Base-by-base conservation (phyloP, 2,329 filamentous ascomycete genomes). In the Gremmenia infestans region DNA sequence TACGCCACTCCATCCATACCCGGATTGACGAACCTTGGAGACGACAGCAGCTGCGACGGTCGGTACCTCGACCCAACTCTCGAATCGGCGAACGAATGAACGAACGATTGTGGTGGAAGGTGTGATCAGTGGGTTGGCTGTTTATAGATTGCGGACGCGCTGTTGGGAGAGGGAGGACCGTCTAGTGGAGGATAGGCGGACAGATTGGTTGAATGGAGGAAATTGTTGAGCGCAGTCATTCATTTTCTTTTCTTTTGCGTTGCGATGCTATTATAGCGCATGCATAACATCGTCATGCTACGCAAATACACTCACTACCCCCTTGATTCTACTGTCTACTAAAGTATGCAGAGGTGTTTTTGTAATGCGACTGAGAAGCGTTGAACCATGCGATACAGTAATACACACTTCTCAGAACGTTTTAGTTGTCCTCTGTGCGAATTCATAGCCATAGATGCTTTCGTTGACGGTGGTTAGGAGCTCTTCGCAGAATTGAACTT, bases 41-140 rank as follows among this genome's bases (percentile, higher is more conserved):
- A 52, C 49, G 36, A 56, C 43, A 19, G 35, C 47, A 42, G 51
- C 47, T 56, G 39, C 48, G 36, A 42, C 48, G 35, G 36, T 36
- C 28, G 19, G 36, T n/a, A 19, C 23, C 14, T 35, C 47, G 15
- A 49, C 22, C 22, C 25, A 25, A 49, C 9, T n/a, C 17, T 40
- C 37, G 17, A 40, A 40, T 40, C 37, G 37, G 8, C 12, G 37
- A 17, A 15, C 3, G 37, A 40, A 40, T 9, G 37, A 40, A 40
- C 8, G 37, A 40, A 40, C 9, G 9, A 32, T 40, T 40, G 37
- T 9, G 37, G 37, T 7, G 37, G 17, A n/a, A 40, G 28, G 28
- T 32, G 28, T 32, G 28, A 32, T 32, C 28, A 32, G 37, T 40
- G 37, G 14, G 4, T 40, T 40, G 37, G 37, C n/a, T 17, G 37